phyloP scores from a whole-genome alignment of 2,329 filamentous ascomycete genomes.

The Cytospora mali region DNA sequence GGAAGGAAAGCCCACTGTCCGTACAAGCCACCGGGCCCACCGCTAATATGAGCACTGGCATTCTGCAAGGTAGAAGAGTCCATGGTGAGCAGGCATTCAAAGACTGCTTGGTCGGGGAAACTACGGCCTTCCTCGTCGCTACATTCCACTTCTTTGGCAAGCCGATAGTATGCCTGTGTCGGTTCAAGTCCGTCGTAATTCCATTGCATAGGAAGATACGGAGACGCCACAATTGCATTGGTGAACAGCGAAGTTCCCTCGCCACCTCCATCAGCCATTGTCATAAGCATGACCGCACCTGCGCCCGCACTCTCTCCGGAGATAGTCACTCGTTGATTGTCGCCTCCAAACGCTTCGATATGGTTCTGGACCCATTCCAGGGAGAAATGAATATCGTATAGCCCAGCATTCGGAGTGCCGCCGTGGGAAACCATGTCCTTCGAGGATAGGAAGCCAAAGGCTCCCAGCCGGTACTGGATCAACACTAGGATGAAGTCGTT shows the following conservation, averaged over 20 bases:
- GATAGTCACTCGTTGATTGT: conserved; percentile 65
- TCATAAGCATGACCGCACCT: conserved; percentile 5
- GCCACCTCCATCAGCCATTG: conserved; percentile 10
- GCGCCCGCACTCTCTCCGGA: conserved; percentile 64
- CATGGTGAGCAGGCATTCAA: conserved; percentile 34
- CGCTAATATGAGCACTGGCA: conserved; percentile 32
- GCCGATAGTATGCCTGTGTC: conserved; percentile 12
- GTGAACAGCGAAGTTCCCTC: conserved; percentile 22
- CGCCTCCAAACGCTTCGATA: conserved; percentile 45
- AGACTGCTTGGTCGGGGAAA: conserved; percentile 13
- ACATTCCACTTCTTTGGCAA: conserved; percentile 15
- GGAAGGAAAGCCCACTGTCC: conserved; percentile 40
- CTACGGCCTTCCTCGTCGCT: neutral
- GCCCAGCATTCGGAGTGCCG: conserved; percentile 57
- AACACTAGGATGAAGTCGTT: conserved; percentile 58
- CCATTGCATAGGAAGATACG: conserved; percentile 22
- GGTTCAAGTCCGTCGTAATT: conserved; percentile 8
- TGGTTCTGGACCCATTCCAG: conserved; percentile 67
- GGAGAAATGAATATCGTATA: conserved; percentile 62
- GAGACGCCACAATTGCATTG: conserved; percentile 21
- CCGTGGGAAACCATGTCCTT: conserved; percentile 41
- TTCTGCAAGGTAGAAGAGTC: conserved; percentile 36
- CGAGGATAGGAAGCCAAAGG: conserved; percentile 64
- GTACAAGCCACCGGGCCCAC: conserved; percentile 9
- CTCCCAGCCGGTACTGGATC: conserved; percentile 66